Percentiles rank a stretch among this genome's conserved stretches.
phyloP scores from a whole-genome alignment of 495 filamentous ascomycete genomes.

The Penicillium bialowiezense region DNA sequence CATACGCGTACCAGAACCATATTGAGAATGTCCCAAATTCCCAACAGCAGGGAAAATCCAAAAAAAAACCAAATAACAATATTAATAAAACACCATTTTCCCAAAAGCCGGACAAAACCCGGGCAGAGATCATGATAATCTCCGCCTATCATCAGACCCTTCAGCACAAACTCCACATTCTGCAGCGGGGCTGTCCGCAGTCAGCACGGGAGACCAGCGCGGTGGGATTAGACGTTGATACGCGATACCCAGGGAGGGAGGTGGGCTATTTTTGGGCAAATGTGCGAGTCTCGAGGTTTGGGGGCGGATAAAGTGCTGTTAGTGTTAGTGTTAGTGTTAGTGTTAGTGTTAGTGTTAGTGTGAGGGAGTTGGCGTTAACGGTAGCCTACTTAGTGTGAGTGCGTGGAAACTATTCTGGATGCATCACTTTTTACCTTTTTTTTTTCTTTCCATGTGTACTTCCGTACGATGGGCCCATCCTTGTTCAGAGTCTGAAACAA shows the following conservation, averaged over 20 bases:
- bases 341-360: no score
- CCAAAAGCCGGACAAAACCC: no score
- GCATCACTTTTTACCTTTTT: no score
- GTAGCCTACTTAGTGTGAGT: no score
- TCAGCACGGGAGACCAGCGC: conserved; percentile 3
- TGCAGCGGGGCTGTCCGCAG: conserved; percentile 4
- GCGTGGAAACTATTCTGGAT: background rate
- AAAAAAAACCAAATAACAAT: background rate
- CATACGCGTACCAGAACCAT: no score
- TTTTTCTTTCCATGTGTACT: background rate
- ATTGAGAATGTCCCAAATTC: no score
- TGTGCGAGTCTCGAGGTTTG: background rate
- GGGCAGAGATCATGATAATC: background rate
- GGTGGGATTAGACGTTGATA: background rate
- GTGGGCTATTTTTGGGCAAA: background rate
- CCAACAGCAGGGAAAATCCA: background rate
- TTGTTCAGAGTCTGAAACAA: background rate
- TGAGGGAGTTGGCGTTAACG: no score
- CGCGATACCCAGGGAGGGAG: background rate
- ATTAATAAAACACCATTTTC: background rate
- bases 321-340: no score
- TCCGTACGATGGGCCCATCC: no score
- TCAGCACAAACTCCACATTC: conserved; percentile 12
- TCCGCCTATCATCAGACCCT: background rate
- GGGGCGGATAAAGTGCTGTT: no score